A percentile compares a stretch with the other conserved stretches of the same genome.
Conservation (phyloP, 2,329 filamentous ascomycete genomes). For the Decorospora gaudefroyi region DNA sequence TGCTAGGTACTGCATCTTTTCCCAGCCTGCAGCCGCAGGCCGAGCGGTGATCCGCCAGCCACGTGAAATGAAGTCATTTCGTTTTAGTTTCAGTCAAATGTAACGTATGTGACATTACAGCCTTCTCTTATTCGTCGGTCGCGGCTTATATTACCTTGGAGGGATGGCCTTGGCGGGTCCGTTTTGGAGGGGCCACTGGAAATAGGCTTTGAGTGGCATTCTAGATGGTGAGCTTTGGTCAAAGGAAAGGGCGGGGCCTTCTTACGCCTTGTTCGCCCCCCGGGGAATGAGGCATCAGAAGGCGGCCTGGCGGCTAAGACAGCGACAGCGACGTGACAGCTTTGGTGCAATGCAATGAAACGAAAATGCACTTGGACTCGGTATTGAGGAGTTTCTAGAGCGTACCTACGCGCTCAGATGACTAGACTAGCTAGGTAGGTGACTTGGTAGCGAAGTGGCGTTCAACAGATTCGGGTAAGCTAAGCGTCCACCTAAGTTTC, state of each 20-base stretch:
- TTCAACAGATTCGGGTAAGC: slow-evolving; percentile 7
- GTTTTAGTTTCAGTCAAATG: too few relatives aligned
- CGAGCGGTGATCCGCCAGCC: slow-evolving; percentile 17
- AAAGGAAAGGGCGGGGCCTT: neutral
- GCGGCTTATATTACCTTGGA: too few relatives aligned
- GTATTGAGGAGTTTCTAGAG: slow-evolving; percentile 2
- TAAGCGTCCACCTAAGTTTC: too few relatives aligned
- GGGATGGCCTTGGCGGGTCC: too few relatives aligned
- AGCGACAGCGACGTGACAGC: slow-evolving; percentile 1
- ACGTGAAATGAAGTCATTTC: slow-evolving; percentile 12
- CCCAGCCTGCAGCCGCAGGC: slow-evolving; percentile 7
- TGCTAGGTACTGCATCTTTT: slow-evolving; percentile 10
- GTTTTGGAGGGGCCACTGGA: too few relatives aligned
- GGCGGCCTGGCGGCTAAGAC: slow-evolving; percentile 4
- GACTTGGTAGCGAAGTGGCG: too few relatives aligned
- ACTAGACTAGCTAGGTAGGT: slow-evolving; percentile 1
- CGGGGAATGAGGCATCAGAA: slow-evolving; percentile 2
- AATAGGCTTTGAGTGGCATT: too few relatives aligned
- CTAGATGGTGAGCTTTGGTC: neutral
- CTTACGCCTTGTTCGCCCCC: neutral
- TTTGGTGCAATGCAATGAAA: slow-evolving; percentile 4
- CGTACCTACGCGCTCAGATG: slow-evolving; percentile 1
- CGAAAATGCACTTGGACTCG: neutral
- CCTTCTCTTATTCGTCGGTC: slow-evolving; percentile 18
- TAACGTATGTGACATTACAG: slow-evolving; percentile 11